Percentiles rank a stretch among this genome's conserved stretches.
These are phyloP conservation scores for Cercophora newfieldiana DNA, from an alignment of 495 filamentous ascomycete genomes.

Conservation along the genomic window DNA sequence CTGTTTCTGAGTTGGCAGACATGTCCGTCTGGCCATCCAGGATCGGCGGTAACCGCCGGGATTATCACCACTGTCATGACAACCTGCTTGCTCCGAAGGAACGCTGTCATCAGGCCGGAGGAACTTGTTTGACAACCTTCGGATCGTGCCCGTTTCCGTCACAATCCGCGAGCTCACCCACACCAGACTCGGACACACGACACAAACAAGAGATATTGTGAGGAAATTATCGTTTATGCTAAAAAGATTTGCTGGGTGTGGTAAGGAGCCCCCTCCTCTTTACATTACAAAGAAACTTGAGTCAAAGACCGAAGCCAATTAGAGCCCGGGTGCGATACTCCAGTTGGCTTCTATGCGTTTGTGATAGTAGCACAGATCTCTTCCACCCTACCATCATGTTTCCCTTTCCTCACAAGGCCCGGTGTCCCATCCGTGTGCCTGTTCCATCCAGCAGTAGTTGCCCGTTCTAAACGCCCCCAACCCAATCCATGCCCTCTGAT, in stretches of 20 bases:
- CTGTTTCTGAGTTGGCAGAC: too few relatives aligned
- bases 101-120: not conserved
- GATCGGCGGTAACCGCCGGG: too few relatives aligned
- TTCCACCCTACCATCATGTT: not conserved
- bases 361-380: not conserved
- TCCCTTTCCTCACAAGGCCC: not conserved
- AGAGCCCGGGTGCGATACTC: not conserved
- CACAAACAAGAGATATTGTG: not conserved
- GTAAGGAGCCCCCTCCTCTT: slow-evolving; percentile 5
- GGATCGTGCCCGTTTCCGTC: not conserved
- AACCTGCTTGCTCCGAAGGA: not conserved
- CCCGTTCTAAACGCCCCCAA: slow-evolving; percentile 3
- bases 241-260: not conserved
- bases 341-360: not conserved
- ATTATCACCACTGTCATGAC: not conserved
- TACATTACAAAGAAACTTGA: slow-evolving; percentile 5
- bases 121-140: not conserved
- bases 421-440: not conserved
- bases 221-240: not conserved
- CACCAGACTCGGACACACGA: not conserved
- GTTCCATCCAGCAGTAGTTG: not conserved
- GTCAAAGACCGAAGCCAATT: not conserved
- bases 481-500: slow-evolving; percentile 10
- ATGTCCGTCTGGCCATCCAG: too few relatives aligned
- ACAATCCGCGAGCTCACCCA: not conserved